phyloP scores from a whole-genome alignment of 805 yeast species.

The Schizosaccharomyces cryophilus region DNA sequence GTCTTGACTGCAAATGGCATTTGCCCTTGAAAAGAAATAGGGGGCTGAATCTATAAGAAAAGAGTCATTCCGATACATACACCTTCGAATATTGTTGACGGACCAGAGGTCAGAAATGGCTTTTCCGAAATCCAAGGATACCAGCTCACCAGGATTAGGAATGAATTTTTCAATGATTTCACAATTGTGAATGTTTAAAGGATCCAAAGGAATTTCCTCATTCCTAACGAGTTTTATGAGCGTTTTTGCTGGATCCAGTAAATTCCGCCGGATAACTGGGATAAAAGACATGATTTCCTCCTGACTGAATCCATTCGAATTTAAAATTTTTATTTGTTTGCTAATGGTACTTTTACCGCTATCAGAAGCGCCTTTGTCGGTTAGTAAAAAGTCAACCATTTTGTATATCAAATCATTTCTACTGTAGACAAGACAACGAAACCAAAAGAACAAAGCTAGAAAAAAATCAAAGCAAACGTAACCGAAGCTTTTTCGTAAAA shows the following conservation, averaged over 20 bases:
- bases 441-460: too few species aligned
- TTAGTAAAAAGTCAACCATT: too few species aligned
- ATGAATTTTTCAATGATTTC: constrained; percentile 1
- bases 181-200: neutral
- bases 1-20: constrained; percentile 30
- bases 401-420: too few species aligned
- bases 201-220: constrained; percentile 20
- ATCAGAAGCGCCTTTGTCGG: constrained; percentile 44
- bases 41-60: constrained; percentile 66
- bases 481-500: too few species aligned
- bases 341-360: constrained; percentile 60
- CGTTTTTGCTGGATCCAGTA: constrained; percentile 20
- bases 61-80: constrained; percentile 43
- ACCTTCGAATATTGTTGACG: constrained; percentile 22
- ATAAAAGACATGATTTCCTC: constrained; percentile 61
- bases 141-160: constrained; percentile 6
- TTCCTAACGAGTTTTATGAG: constrained; percentile 30
- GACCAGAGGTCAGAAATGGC: constrained; percentile 52
- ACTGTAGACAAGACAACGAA: too few species aligned
- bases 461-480: too few species aligned
- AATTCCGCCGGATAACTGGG: constrained; percentile 81
- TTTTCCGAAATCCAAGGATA: constrained; percentile 20
- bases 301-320: constrained; percentile 43
- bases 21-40: constrained; percentile 31
- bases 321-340: constrained; percentile 59